These are phyloP conservation scores for Begonia loranthoides DNA, from an alignment of 306 rosid species.

Conservation along the genomic window DNA sequence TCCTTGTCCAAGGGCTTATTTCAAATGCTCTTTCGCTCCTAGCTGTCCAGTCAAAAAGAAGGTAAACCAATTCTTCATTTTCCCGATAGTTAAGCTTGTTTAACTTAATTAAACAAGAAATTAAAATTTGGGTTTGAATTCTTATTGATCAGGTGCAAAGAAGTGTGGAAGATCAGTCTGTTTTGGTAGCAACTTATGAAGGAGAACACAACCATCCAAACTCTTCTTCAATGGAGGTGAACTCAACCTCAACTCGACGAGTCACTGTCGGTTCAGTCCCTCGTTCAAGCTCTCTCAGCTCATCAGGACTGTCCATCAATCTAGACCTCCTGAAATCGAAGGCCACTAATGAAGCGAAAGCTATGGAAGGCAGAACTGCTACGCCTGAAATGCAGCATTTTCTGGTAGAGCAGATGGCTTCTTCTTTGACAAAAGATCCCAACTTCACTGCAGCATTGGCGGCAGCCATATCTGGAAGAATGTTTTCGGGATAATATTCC, in stretches of 20 bases:
- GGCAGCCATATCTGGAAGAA: slow-evolving; percentile 84
- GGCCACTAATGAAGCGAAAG: slow-evolving; percentile 21
- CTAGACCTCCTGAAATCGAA: slow-evolving; percentile 53
- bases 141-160: slow-evolving; percentile 61
- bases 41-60: slow-evolving; percentile 92
- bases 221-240: slow-evolving; percentile 38
- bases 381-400: slow-evolving; percentile 42
- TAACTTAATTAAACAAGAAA: too few relatives aligned
- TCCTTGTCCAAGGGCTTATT: slow-evolving; percentile 95
- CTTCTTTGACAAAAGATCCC: slow-evolving; percentile 89
- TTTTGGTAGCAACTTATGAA: slow-evolving; percentile 88
- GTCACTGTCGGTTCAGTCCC: slow-evolving; percentile 28
- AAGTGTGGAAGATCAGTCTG: slow-evolving; percentile 84
- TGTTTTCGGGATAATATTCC: slow-evolving; percentile 14
- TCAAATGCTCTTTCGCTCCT: slow-evolving; percentile 99
- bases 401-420: slow-evolving; percentile 90
- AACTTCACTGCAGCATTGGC: slow-evolving; percentile 81
- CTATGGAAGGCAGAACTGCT: slow-evolving; percentile 24
- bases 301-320: slow-evolving; percentile 34
- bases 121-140: not conserved
- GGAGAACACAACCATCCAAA: slow-evolving; percentile 90
- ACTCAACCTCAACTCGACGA: slow-evolving; percentile 36
- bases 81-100: not conserved
- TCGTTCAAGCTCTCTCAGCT: slow-evolving; percentile 11
- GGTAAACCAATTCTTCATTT: slow-evolving; percentile 20